Percentiles rank a stretch among this genome's conserved stretches.
These are phyloP conservation scores for Houttuynia cordata DNA, from an alignment of 164 flowering plant genomes.

Conservation along the genomic window DNA sequence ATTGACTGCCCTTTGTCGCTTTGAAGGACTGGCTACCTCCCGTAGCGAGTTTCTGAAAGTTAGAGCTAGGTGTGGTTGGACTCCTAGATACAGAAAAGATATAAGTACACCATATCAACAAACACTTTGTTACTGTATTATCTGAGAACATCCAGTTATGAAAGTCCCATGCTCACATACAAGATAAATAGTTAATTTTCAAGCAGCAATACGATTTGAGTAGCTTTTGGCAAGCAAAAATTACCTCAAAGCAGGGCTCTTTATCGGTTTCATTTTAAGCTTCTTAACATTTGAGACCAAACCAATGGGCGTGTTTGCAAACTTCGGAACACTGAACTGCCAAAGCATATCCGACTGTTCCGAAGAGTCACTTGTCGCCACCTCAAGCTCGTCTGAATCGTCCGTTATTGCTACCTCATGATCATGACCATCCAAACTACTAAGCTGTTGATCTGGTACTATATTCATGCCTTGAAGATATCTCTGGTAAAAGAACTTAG, in stretches of 20 bases:
- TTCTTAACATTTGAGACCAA: slow-evolving; percentile 38
- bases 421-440: slow-evolving; percentile 28
- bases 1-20: slow-evolving; percentile 33
- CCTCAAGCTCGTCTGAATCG: slow-evolving; percentile 70
- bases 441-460: slow-evolving; percentile 3
- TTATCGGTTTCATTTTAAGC: slow-evolving; percentile 31
- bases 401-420: slow-evolving; percentile 29
- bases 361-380: slow-evolving; percentile 84
- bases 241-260: slow-evolving; percentile 56
- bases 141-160: too few relatives aligned
- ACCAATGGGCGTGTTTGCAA: slow-evolving; percentile 30
- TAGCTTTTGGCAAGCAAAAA: too few relatives aligned
- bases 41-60: slow-evolving; percentile 40
- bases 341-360: slow-evolving; percentile 63
- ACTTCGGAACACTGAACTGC: slow-evolving; percentile 69
- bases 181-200: too few relatives aligned
- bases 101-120: background rate
- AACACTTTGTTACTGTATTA: background rate
- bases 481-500: slow-evolving; percentile 44
- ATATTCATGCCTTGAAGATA: slow-evolving; percentile 37
- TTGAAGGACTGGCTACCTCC: slow-evolving; percentile 22
- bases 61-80: slow-evolving; percentile 37
- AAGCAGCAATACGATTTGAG: background rate
- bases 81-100: slow-evolving; percentile 10
- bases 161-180: too few relatives aligned